Base-by-base conservation (phyloP, 495 filamentous ascomycete species). In the Bacidia rubella region DNA sequence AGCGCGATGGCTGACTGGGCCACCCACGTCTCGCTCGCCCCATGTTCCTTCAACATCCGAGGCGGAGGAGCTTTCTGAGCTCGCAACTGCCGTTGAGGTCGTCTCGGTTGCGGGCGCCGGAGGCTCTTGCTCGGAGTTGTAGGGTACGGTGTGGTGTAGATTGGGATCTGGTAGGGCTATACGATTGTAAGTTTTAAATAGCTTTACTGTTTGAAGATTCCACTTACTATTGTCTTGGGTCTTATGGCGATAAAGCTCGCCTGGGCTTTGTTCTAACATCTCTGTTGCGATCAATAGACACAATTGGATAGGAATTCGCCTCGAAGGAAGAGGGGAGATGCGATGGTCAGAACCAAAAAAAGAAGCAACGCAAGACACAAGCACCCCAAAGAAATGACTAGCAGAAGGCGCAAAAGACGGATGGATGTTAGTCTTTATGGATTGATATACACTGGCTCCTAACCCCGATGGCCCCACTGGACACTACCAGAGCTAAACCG, bases 1-100 rank as follows among this genome's bases (percentile, higher is more conserved):
- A 47, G 70, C 64, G 15, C 68, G 68, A 49, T 79, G 73, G 60
- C 74, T 78, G 55, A 86, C 75, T 5, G 77, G 76, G 11, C 77
- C 76, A 12, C 83, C 82, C 12, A 65, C 69, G 60, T 85, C 78
- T 22, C 77, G 69, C 62, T 92, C 86, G 22, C 86, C 86, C 86
- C 86, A 92, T 19, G 78, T 82, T 41, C 83, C 83, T 24, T 79
- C 73, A 11, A 55, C 45, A 15, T 46, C 43, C 17, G 40, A 47
- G 2, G 54, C 12, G 2, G 59, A 52, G 7, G 56, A 51, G 15
- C 38, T 35, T 20, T 57, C 60, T 11, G 54, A 32, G 4, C 47
- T 55, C 1, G 56, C 46, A 10, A 54, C 53, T n/a, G 54, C 54
- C 4, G 60, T 59, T 12, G 47, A 41, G 2, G 60, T 55, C 24